Conservation (phyloP, 2,329 filamentous ascomycete genomes). For the Xylariaceae sp. region DNA sequence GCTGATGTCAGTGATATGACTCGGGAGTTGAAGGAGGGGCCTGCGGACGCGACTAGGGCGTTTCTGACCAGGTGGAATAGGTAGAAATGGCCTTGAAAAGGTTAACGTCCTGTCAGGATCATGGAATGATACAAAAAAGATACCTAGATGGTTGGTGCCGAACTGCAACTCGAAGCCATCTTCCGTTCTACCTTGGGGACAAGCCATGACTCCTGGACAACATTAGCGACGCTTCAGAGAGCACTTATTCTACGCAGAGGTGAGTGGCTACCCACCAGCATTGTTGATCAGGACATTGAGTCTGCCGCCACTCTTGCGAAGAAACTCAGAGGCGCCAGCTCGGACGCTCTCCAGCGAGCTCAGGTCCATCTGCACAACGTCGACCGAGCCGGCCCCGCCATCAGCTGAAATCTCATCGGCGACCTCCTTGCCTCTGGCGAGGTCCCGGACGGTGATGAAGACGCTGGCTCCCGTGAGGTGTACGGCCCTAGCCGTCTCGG, state of each 20-base stretch:
- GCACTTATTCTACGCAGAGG: no score
- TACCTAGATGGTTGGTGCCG: constrained; percentile 5
- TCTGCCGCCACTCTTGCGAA: constrained; percentile 1
- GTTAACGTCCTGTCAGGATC: constrained; percentile 1
- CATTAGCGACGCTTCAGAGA: no score
- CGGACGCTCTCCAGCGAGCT: constrained; percentile 8
- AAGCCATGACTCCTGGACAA: constrained; percentile 2
- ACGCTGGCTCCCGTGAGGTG: constrained; percentile 7
- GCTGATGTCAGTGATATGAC: constrained; percentile 35
- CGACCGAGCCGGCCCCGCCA: constrained; percentile 9
- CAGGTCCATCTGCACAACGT: constrained; percentile 12
- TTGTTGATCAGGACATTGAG: constrained; percentile 7
- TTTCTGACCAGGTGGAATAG: constrained; percentile 11
- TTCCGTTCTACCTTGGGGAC: constrained; percentile 1
- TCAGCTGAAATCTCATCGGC: constrained; percentile 7
- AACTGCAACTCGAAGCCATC: constrained; percentile 8
- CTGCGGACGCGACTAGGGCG: constrained; percentile 4
- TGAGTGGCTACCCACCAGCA: no score
- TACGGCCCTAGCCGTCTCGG: constrained; percentile 3
- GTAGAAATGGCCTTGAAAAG: constrained; percentile 10
- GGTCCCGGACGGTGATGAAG: constrained; percentile 10
- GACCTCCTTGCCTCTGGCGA: constrained; percentile 8
- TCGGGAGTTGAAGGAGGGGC: constrained; percentile 29
- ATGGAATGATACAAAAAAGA: no score
- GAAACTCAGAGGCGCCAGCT: background rate